Percentiles rank a stretch among this genome's conserved stretches.
phyloP scores from a whole-genome alignment of 139 green algal genomes.

The Penium margaritaceum region DNA sequence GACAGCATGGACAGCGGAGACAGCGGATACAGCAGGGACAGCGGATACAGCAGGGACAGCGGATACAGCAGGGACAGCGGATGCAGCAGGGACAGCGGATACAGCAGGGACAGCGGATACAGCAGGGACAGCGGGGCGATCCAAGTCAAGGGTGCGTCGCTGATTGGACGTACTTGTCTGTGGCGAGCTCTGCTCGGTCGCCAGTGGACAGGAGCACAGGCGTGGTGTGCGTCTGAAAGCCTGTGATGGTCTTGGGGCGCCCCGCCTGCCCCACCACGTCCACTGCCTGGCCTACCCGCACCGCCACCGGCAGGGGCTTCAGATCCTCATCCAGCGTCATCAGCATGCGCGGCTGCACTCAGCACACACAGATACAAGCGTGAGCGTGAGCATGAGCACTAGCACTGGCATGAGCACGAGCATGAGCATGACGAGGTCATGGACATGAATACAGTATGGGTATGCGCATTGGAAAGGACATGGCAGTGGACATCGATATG shows the following conservation, averaged over 20 bases:
- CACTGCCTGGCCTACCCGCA: slow-evolving; percentile 88
- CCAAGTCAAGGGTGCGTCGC: neutral
- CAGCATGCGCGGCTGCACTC: slow-evolving; percentile 88
- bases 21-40: neutral
- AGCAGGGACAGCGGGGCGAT: neutral
- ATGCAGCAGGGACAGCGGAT: neutral
- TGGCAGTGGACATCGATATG: no score
- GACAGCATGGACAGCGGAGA: neutral
- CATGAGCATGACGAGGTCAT: no score
- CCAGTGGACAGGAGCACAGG: slow-evolving; percentile 83
- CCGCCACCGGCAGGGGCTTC: slow-evolving; percentile 71
- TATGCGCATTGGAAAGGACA: no score
- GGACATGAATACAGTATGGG: no score
- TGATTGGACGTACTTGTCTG: slow-evolving; percentile 63
- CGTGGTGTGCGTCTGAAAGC: slow-evolving; percentile 92
- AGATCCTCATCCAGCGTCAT: slow-evolving; percentile 86
- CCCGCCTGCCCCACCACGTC: slow-evolving; percentile 93
- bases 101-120: neutral
- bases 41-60: neutral
- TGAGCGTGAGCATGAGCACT: no score
- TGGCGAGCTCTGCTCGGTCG: slow-evolving; percentile 90
- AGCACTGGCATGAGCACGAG: no score
- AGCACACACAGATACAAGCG: no score
- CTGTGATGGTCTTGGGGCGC: slow-evolving; percentile 94
- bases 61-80: neutral